phyloP scores from a whole-genome alignment of 2,329 filamentous ascomycete genomes.

The Pestalotiopsis sp. region DNA sequence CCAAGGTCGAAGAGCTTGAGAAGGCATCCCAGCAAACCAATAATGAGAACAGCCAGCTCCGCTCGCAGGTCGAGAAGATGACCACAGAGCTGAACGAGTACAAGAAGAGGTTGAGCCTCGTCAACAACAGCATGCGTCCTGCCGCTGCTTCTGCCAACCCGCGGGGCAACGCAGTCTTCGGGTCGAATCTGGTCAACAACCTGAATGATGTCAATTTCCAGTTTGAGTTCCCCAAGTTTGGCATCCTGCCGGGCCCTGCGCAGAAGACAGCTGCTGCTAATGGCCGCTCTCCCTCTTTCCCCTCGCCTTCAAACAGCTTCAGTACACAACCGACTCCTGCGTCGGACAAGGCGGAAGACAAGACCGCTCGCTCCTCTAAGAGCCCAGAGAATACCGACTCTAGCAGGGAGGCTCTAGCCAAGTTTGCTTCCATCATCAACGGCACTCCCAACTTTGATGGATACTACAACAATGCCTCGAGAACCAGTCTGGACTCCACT shows the following conservation, averaged over 20 bases:
- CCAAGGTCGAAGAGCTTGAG: constrained; percentile 74
- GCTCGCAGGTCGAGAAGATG: constrained; percentile 86
- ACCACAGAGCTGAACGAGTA: constrained; percentile 87
- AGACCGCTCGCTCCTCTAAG: constrained; percentile 35
- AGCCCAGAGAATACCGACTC: constrained; percentile 37
- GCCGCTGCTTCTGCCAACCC: background rate
- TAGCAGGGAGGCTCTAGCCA: constrained; percentile 53
- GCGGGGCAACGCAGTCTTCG: constrained; percentile 36
- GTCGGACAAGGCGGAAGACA: constrained; percentile 32
- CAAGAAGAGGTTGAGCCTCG: constrained; percentile 78
- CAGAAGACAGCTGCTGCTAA: constrained; percentile 22
- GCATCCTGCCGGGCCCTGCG: constrained; percentile 62
- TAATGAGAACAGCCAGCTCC: constrained; percentile 82
- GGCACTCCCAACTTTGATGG: constrained; percentile 38
- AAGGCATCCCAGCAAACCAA: constrained; percentile 82
- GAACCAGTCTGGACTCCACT: constrained; percentile 53
- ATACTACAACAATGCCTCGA: constrained; percentile 47
- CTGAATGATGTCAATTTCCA: constrained; percentile 81
- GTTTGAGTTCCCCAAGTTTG: constrained; percentile 96
- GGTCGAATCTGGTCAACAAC: constrained; percentile 56
- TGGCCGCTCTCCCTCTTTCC: constrained; percentile 25
- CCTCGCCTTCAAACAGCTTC: constrained; percentile 28
- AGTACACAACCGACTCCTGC: constrained; percentile 38
- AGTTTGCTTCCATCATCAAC: constrained; percentile 62
- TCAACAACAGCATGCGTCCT: constrained; percentile 35